phyloP scores from a whole-genome alignment of 257 asterid species.

The Coffea canephora region DNA sequence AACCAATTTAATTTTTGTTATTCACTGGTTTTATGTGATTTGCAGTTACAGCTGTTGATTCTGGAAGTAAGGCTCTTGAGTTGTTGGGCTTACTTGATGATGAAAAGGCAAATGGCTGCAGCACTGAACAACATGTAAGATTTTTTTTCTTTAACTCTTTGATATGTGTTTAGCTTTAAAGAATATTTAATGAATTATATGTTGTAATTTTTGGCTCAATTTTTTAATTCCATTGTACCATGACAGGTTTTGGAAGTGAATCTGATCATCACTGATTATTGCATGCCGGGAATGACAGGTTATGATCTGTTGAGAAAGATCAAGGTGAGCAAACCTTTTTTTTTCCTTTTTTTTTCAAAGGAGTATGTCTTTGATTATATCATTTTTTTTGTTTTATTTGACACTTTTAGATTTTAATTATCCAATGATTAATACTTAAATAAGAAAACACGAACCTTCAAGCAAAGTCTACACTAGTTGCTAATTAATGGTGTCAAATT shows the following conservation, averaged over 20 bases:
- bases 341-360: too few species aligned
- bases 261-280: constrained; percentile 65
- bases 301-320: constrained; percentile 57
- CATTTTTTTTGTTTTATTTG: too few species aligned
- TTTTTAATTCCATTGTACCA: too few species aligned
- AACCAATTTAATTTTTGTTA: background rate
- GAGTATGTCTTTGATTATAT: too few species aligned
- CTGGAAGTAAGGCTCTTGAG: constrained; percentile 56
- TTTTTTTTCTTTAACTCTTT: background rate
- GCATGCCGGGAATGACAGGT: constrained; percentile 77
- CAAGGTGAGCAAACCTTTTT: constrained; percentile 29
- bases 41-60: constrained; percentile 63
- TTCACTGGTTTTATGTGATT: too few species aligned
- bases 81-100: constrained; percentile 47
- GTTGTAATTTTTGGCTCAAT: too few species aligned
- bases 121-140: constrained; percentile 24
- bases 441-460: too few species aligned
- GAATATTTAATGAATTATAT: too few species aligned
- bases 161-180: background rate
- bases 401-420: too few species aligned
- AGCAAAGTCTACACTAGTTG: too few species aligned
- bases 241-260: constrained; percentile 44
- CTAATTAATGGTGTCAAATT: too few species aligned
- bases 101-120: constrained; percentile 17
- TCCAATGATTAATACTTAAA: too few species aligned